Conservation (phyloP, 2,329 filamentous ascomycete genomes). For the Paracamarosporium sp. region DNA sequence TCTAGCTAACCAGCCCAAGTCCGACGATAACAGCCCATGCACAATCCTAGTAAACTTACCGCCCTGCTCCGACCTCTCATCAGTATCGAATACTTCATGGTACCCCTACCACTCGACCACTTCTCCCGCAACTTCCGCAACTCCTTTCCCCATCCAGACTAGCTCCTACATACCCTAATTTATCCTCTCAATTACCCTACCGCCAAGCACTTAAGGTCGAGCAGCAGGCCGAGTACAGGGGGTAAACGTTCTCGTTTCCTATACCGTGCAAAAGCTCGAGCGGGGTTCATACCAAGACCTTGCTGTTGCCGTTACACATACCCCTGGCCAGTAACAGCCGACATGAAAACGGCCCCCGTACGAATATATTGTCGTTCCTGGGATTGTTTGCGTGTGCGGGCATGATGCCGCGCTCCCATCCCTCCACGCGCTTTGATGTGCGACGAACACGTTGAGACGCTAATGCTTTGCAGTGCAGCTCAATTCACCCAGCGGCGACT, state of each 20-base stretch:
- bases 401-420: no score
- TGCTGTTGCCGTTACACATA: not conserved
- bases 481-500: no score
- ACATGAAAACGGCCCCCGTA: not conserved
- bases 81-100: not conserved
- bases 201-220: not conserved
- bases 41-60: not conserved
- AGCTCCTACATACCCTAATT: not conserved
- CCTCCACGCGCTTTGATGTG: no score
- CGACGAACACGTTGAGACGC: no score
- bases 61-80: not conserved
- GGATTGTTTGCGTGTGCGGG: no score
- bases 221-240: not conserved
- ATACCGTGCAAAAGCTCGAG: not conserved
- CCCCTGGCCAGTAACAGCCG: not conserved
- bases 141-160: not conserved
- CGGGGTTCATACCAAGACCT: not conserved
- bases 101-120: not conserved
- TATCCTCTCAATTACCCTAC: not conserved
- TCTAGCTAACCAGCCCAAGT: not conserved
- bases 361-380: no score
- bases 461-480: no score
- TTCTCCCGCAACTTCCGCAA: not conserved
- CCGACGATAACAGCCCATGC: not conserved
- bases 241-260: conserved; percentile 2